phyloP scores from a whole-genome alignment of 2,329 filamentous ascomycete genomes.

The Beauveria pseudobassiana region DNA sequence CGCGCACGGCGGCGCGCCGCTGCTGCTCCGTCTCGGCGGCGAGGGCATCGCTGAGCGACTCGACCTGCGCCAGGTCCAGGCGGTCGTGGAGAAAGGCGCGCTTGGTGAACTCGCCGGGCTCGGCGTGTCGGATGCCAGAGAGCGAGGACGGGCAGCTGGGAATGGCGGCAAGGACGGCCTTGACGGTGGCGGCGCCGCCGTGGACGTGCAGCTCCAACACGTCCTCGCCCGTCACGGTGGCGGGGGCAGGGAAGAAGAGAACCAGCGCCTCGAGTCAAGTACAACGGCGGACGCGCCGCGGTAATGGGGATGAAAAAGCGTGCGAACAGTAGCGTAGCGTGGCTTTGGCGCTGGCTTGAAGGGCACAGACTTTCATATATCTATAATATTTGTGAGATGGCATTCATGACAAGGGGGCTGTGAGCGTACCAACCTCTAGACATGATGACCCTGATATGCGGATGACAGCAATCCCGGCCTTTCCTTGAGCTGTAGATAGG shows the following conservation, averaged over 20 bases:
- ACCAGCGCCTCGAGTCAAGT: slow-evolving; percentile 71
- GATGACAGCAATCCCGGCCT: slow-evolving; percentile 84
- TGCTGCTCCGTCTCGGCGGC: slow-evolving; percentile 84
- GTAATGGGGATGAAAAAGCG: slow-evolving; percentile 51
- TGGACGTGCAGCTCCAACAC: slow-evolving; percentile 92
- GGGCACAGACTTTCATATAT: slow-evolving; percentile 47
- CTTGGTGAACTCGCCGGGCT: slow-evolving; percentile 90
- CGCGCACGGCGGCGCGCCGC: slow-evolving; percentile 75
- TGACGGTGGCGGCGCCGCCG: slow-evolving; percentile 81
- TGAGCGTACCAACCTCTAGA: slow-evolving; percentile 41
- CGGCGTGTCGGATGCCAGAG: slow-evolving; percentile 67
- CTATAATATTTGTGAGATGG: slow-evolving; percentile 22
- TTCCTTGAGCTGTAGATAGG: slow-evolving; percentile 81
- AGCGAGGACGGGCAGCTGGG: slow-evolving; percentile 35
- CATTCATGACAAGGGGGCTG: not conserved
- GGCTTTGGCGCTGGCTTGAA: slow-evolving; percentile 35
- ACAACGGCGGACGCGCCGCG: slow-evolving; percentile 32
- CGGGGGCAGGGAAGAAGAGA: slow-evolving; percentile 73
- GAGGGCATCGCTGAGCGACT: slow-evolving; percentile 55
- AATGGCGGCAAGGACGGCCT: slow-evolving; percentile 75
- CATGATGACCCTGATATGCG: slow-evolving; percentile 77
- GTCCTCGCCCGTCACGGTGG: slow-evolving; percentile 86
- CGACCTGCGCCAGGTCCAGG: slow-evolving; percentile 78
- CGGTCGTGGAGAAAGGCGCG: slow-evolving; percentile 83
- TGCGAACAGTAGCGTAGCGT: slow-evolving; percentile 63